Evolutionary conservation across 192 early-diverging fungal genomes (phyloP), one percentile per base, ranked within the genome.

Genomic region (Umbelopsis vinacea): DNA sequence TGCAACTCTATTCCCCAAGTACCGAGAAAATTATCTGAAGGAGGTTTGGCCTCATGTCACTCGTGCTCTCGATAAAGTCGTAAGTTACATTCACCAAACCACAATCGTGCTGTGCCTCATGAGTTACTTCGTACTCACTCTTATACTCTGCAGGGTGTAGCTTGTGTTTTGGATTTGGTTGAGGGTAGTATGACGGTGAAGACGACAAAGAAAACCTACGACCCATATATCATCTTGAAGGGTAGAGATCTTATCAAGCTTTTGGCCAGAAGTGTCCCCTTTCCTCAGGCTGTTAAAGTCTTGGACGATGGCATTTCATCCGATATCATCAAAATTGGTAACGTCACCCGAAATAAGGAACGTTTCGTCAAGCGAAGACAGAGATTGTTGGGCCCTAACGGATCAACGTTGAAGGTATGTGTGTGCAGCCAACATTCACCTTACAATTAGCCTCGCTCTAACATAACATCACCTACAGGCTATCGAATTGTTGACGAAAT

Each of bases 171-270:
- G 67, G 94, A 99, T 85, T 88, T 98, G 71, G 91, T 98, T 15
- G 97, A 99, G 72, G 97, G 97, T 75, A 91, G 89, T 76, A 98
- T 99, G 96, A 95, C 97, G 4, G 97, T 99, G 33, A 94, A 92
- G 76, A 99, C 97, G 4, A 98, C 97, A 0, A 88, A 94, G 54
- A 97, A 97, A 77, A 95, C 97, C 17, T 94, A 83, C 75, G 97
- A 99, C 78, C 96, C 97, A 11, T 98, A 96, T 84, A 83, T 92
- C 26, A 93, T 99, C 48, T 77, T 99, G 47, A 97, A 98, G 79
- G 93, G 96, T 6, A 86, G 97, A 57, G 97, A 99, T 81, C 69
- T 98, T 63, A 93, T 98, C 77, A 98, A 98, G 79, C 88, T 99
- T 23, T 84, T 99, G 45, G 88, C 96, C 2, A 89, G 97, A 66